phyloP scores from a whole-genome alignment of 345 rosid genomes.

The Euphorbia pulcherrima region DNA sequence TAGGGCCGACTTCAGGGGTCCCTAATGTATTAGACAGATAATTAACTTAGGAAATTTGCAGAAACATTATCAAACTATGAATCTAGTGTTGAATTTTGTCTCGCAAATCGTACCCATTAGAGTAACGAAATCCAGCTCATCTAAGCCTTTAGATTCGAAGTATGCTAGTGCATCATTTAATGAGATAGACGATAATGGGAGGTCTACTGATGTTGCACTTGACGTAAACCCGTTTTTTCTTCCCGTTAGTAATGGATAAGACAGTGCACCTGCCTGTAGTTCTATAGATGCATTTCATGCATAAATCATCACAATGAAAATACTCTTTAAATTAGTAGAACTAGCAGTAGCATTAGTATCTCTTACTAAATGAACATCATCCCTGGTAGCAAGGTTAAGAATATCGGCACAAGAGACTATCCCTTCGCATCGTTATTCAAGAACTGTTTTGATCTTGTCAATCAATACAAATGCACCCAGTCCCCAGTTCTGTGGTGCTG shows the following conservation, averaged over 20 bases:
- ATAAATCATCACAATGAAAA: background rate
- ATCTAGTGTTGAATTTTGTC: no score
- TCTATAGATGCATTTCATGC: background rate
- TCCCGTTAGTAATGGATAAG: constrained; percentile 26
- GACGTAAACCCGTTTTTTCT: constrained; percentile 25
- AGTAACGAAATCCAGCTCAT: constrained; percentile 19
- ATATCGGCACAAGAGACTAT: constrained; percentile 83
- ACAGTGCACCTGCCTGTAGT: constrained; percentile 27
- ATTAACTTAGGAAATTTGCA: background rate
- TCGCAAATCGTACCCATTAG: constrained; percentile 23
- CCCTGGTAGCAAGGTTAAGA: constrained; percentile 77
- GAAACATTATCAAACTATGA: background rate
- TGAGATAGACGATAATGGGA: constrained; percentile 24
- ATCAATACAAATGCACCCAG: constrained; percentile 56
- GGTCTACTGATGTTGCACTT: constrained; percentile 17
- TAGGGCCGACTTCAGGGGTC: no score
- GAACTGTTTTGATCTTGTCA: constrained; percentile 65
- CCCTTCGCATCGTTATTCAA: constrained; percentile 63
- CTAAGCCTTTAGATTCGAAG: constrained; percentile 22
- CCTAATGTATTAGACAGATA: no score
- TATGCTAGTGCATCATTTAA: constrained; percentile 13
- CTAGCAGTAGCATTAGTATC: background rate
- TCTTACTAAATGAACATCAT: constrained; percentile 64
- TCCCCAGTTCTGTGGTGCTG: constrained; percentile 58
- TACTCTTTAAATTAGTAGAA: no score